Evolutionary conservation across 345 rosid genomes (phyloP), one percentile per base, ranked within the genome.

Genomic region (Melaleuca quinquenervia): DNA sequence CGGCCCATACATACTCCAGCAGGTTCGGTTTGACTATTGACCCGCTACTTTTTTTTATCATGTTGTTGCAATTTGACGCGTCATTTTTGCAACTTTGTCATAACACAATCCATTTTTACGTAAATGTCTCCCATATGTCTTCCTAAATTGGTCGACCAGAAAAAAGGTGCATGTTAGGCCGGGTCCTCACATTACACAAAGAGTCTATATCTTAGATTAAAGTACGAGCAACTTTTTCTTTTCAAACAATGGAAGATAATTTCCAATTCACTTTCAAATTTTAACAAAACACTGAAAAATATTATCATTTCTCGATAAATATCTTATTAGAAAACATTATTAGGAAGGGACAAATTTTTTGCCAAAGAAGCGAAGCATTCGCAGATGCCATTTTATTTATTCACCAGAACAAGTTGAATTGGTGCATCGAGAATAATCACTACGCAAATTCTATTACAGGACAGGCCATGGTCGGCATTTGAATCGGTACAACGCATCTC

Each of bases 301-400:
- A 62, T 16, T 9, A 14, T 29, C 44, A 29, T 64, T 15, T 16
- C 9, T 22, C 0, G 1, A 0, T 29, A 64, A 15, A 62, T 27
- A 29, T 8, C 44, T 29, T 29, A 2, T 3, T 29, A 7, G 1
- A 62, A 62, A 16, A 7, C 9, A 62, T 27, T 27, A 14, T 62
- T 29, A 10, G 7, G 7, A 29, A 3, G 32, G 7, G 22, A 15
- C 22, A 15, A 1, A 29, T 15, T 64, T 62, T 64, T 64, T 2
- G 3, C 0, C 0, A 64, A 29, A 29, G 22, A 29, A 62, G 7
- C 1, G 6, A 29, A 32, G 5, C 70, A 13, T n/a, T n/a, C 13
- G 1, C 0, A 0, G 0, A 7, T 1, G 0, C 1, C 75, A 3
- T 29, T 11, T 29, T 14, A 16, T 15, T 14, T 6, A 16, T 16